Evolutionary conservation across 148 eudicot species (phyloP).

Genomic region (Selenicereus undatus): DNA sequence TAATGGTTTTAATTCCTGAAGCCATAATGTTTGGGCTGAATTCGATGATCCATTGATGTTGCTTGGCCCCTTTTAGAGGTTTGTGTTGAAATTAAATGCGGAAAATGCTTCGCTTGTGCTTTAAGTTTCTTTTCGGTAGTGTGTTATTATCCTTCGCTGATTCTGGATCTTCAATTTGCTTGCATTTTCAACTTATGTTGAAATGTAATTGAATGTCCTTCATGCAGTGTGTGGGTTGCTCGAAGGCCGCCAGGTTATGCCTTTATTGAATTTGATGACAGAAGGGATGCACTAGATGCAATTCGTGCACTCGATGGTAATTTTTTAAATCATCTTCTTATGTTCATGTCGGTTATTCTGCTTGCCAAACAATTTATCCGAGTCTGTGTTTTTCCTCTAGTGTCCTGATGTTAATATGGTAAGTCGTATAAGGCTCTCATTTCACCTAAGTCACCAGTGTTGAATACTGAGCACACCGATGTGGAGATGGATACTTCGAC

Average conservation of each 20-base stretch:
- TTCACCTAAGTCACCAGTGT: background rate
- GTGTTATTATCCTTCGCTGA: too few relatives aligned
- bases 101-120: too few relatives aligned
- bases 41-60: background rate
- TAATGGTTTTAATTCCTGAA: background rate
- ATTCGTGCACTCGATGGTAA: constrained; percentile 66
- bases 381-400: background rate
- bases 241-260: constrained; percentile 93
- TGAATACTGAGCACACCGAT: background rate
- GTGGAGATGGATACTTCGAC: background rate
- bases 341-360: background rate
- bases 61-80: background rate
- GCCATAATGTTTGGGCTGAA: background rate
- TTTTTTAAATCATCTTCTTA: background rate
- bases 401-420: background rate
- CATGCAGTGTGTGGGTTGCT: constrained; percentile 91
- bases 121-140: too few relatives aligned
- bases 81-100: too few relatives aligned
- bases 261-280: constrained; percentile 80
- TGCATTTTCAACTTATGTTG: background rate
- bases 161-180: too few relatives aligned
- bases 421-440: too few relatives aligned
- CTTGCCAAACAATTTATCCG: background rate
- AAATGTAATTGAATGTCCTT: constrained; percentile 1
- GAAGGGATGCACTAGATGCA: constrained; percentile 82